phyloP scores from a whole-genome alignment of 768 basidiomycete species.

The Lyophyllum decastes region DNA sequence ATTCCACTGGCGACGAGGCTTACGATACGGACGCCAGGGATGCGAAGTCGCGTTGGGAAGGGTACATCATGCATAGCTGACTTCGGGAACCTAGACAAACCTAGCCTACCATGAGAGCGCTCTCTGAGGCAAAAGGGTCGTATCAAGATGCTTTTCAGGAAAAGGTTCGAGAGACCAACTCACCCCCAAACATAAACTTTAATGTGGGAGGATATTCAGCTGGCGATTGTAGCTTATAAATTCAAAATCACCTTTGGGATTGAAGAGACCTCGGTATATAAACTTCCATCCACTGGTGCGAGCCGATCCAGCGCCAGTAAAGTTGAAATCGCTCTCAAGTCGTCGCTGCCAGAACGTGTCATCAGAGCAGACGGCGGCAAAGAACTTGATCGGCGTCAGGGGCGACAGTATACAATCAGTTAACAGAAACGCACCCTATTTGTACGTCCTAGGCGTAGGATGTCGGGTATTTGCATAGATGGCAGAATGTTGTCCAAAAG shows the following conservation, averaged over 20 bases:
- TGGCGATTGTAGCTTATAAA: neutral
- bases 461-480: constrained; percentile 49
- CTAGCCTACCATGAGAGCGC: constrained; percentile 63
- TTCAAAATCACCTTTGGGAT: constrained; percentile 62
- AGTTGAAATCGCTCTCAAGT: constrained; percentile 74
- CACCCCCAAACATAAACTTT: constrained; percentile 58
- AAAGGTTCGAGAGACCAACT: constrained; percentile 4
- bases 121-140: constrained; percentile 43
- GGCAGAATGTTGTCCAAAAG: constrained; percentile 74
- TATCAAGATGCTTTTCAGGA: constrained; percentile 3
- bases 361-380: constrained; percentile 62
- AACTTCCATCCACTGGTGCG: constrained; percentile 78
- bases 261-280: constrained; percentile 71
- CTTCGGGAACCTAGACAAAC: constrained; percentile 40
- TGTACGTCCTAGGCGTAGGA: constrained; percentile 61
- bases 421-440: constrained; percentile 43
- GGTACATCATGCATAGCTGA: constrained; percentile 45
- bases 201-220: constrained; percentile 1
- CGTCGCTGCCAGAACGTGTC: constrained; percentile 81
- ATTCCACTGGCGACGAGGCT: constrained; percentile 80
- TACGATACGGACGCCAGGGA: constrained; percentile 67
- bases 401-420: neutral
- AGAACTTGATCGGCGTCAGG: constrained; percentile 38
- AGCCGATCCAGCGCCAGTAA: constrained; percentile 69
- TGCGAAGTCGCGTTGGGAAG: constrained; percentile 61